A percentile compares a stretch with the other conserved stretches of the same genome.
Conservation (phyloP, 345 rosid genomes). For the Litchi chinensis region DNA sequence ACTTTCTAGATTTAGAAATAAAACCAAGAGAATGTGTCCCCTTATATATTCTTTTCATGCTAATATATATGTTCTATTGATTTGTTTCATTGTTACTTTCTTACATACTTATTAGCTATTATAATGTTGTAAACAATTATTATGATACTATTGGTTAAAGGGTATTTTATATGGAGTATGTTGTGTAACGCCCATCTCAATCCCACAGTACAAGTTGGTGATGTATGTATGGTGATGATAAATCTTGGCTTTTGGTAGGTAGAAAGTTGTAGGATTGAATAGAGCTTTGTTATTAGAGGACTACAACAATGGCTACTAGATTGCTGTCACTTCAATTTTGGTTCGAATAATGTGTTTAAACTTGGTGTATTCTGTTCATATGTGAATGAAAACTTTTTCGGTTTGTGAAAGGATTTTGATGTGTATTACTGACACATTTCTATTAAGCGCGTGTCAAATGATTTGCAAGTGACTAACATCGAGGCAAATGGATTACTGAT, state of each 20-base stretch:
- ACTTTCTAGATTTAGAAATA: neutral
- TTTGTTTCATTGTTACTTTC: no score
- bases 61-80: neutral
- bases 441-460: neutral
- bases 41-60: neutral
- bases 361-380: neutral
- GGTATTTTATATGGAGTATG: neutral
- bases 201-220: neutral
- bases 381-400: neutral
- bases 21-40: neutral
- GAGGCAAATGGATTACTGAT: neutral
- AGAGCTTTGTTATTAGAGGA: neutral
- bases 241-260: neutral
- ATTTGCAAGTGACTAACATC: neutral
- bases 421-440: neutral
- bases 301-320: neutral
- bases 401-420: neutral
- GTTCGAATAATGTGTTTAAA: neutral
- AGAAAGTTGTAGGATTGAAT: neutral
- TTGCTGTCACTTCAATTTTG: neutral
- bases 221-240: neutral
- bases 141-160: neutral
- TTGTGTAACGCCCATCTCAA: neutral
- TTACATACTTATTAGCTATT: neutral
- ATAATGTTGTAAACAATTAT: neutral